Conservation (phyloP, 176 grass and related monocot genomes). For the Triticum urartu region DNA sequence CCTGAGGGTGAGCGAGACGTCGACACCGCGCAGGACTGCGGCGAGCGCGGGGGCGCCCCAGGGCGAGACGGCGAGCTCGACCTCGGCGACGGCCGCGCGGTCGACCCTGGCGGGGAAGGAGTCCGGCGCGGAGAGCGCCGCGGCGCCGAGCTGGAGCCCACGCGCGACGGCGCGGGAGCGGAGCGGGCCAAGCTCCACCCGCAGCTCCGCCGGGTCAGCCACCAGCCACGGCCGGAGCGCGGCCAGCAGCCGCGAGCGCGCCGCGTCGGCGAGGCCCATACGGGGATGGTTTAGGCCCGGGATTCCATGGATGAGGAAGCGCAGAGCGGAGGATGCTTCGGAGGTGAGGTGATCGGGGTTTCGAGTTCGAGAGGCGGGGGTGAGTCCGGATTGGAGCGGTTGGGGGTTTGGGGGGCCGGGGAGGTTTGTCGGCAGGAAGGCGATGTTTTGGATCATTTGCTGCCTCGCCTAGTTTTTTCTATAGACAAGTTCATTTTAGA, state of each 20-base stretch:
- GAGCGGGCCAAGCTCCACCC: constrained; percentile 27
- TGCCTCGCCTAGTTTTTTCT: too few species aligned
- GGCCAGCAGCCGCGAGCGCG: constrained; percentile 39
- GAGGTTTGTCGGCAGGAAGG: background rate
- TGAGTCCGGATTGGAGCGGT: constrained; percentile 8
- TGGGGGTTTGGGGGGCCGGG: background rate
- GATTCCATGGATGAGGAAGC: background rate
- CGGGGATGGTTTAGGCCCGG: background rate
- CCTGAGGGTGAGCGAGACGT: constrained; percentile 45
- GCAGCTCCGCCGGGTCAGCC: constrained; percentile 34
- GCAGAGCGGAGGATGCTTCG: background rate
- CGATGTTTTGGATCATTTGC: too few species aligned
- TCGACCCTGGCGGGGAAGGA: constrained; percentile 41
- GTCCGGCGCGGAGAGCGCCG: constrained; percentile 8
- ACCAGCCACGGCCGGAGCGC: constrained; percentile 48
- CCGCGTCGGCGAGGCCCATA: constrained; percentile 44
- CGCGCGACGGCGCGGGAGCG: constrained; percentile 34
- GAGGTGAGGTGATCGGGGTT: background rate
- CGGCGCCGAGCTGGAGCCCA: constrained; percentile 25
- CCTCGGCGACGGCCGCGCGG: constrained; percentile 41
- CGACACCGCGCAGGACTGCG: constrained; percentile 37
- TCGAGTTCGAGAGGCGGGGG: background rate
- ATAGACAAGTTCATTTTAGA: too few species aligned
- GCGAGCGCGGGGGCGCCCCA: constrained; percentile 37
- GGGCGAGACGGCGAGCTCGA: constrained; percentile 46